A percentile compares a stretch with the other conserved stretches of the same genome.
These are phyloP conservation scores for Monosporozyma unispora DNA, from an alignment of 805 yeast genomes.

Conservation along the genomic window DNA sequence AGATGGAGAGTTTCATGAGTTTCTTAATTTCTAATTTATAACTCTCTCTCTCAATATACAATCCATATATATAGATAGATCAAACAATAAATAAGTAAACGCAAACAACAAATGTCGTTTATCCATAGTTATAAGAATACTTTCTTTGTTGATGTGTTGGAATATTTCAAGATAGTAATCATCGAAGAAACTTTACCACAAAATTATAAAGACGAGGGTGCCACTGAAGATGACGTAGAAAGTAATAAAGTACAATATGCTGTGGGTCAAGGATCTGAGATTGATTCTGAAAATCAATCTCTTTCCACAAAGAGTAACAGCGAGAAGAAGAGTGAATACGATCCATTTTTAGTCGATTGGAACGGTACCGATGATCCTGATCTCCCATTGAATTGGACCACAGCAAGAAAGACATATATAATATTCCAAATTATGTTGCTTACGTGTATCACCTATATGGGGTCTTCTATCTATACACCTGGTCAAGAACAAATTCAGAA, in stretches of 20 bases:
- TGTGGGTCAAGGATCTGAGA: not conserved
- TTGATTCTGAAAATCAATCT: not conserved
- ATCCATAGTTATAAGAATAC: constrained; percentile 13
- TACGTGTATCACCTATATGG: constrained; percentile 46
- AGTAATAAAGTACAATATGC: not conserved
- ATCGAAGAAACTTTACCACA: constrained; percentile 8
- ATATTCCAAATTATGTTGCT: constrained; percentile 36
- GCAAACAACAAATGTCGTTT: not conserved
- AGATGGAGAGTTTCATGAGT: no score
- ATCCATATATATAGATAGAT: no score
- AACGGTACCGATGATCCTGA: constrained; percentile 39
- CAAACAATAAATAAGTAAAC: not conserved
- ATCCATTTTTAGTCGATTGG: constrained; percentile 24
- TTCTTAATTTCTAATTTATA: no score
- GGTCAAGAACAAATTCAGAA: constrained; percentile 37
- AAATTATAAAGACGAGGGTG: constrained; percentile 1
- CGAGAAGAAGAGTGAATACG: constrained; percentile 7
- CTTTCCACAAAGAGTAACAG: not conserved
- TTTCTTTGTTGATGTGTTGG: constrained; percentile 19
- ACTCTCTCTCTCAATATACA: no score
- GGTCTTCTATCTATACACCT: constrained; percentile 49
- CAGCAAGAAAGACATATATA: constrained; percentile 32
- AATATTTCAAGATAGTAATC: constrained; percentile 11
- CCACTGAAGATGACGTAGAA: not conserved
- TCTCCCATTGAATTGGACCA: constrained; percentile 50